phyloP scores from a whole-genome alignment of 1,284 basidiomycete genomes.

The Abortiporus biennis region DNA sequence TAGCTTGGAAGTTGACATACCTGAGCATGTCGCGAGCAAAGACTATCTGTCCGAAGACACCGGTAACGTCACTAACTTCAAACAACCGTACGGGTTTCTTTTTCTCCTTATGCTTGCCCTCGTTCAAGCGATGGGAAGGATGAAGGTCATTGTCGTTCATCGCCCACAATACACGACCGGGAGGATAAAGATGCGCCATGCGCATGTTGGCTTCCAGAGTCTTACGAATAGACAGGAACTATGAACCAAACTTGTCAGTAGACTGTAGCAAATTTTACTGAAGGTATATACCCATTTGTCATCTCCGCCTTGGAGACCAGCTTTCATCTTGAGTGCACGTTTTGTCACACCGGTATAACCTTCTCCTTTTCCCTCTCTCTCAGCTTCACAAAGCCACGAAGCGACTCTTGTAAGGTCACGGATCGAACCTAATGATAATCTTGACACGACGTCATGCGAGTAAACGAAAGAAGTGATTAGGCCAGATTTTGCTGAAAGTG shows the following conservation, averaged over 20 bases:
- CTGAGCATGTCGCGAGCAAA: constrained; percentile 79
- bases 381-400: constrained; percentile 73
- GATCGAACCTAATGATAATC: constrained; percentile 73
- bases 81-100: constrained; percentile 56
- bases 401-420: constrained; percentile 72
- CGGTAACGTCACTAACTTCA: constrained; percentile 67
- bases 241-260: constrained; percentile 1
- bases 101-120: constrained; percentile 14
- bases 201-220: constrained; percentile 85
- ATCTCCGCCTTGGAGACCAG: constrained; percentile 46
- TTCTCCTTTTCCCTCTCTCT: constrained; percentile 32
- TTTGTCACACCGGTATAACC: constrained; percentile 60
- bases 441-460: constrained; percentile 76
- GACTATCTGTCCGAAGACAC: constrained; percentile 75
- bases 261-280: constrained; percentile 3
- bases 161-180: constrained; percentile 76
- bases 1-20: constrained; percentile 30
- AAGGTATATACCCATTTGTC: constrained; percentile 49
- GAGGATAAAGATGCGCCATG: constrained; percentile 68
- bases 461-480: constrained; percentile 77
- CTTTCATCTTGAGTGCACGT: constrained; percentile 53
- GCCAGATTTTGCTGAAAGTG: constrained; percentile 17
- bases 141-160: constrained; percentile 63
- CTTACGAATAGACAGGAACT: constrained; percentile 77
- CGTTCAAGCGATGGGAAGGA: constrained; percentile 35